Evolutionary conservation across 768 basidiomycete species (phyloP).

Genomic region (Lyophyllum decastes): DNA sequence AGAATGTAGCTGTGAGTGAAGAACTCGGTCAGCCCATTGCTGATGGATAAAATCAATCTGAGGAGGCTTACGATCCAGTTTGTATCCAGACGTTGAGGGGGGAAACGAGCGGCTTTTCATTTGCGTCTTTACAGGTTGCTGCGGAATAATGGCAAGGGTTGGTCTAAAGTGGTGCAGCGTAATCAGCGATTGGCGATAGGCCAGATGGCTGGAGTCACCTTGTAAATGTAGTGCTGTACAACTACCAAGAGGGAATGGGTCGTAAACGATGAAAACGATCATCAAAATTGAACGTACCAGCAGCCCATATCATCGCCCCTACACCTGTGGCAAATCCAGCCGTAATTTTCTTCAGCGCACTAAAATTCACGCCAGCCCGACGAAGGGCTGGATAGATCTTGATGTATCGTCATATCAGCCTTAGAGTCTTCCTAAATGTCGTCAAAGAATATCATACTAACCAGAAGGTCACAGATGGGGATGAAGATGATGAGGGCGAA

Average conservation of each 20-base stretch:
- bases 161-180: constrained; percentile 37
- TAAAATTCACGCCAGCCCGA: constrained; percentile 54
- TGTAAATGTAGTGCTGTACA: constrained; percentile 75
- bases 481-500: constrained; percentile 76
- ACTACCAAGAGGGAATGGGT: constrained; percentile 39
- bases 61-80: constrained; percentile 56
- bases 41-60: neutral
- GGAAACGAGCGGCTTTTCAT: constrained; percentile 46
- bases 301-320: constrained; percentile 68
- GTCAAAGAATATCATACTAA: constrained; percentile 40
- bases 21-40: neutral
- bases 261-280: constrained; percentile 23
- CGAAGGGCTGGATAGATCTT: constrained; percentile 61
- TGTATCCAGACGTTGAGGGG: constrained; percentile 81
- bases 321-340: constrained; percentile 57
- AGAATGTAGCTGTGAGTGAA: no score
- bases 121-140: constrained; percentile 46
- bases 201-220: constrained; percentile 45
- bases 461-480: constrained; percentile 63
- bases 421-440: no score
- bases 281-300: constrained; percentile 26
- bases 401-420: constrained; percentile 15
- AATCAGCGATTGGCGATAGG: neutral
- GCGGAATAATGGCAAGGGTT: constrained; percentile 58
- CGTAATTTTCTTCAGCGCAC: constrained; percentile 58